Evolutionary conservation across 2,329 filamentous ascomycete species (phyloP), one percentile per base, ranked within the genome.

Genomic region (Penicillium sp.): DNA sequence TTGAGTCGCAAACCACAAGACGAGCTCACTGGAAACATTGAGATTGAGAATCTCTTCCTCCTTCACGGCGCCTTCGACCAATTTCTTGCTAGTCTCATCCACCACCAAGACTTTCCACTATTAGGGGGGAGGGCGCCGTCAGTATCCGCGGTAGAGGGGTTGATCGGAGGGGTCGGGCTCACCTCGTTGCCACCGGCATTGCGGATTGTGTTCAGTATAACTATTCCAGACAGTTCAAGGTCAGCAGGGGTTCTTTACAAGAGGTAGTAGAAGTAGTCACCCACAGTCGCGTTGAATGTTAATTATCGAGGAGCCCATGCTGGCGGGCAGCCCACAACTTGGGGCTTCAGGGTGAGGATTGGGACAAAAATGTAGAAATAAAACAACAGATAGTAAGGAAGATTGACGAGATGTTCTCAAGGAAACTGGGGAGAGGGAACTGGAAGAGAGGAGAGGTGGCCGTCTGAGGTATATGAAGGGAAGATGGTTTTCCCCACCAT

Each of bases 21-120:
- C 9, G 20, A 20, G 67, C 87, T 72, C 82, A 96, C 92, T 96
- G 65, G 92, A 93, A 75, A 99, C 90, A 73, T 96, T 96, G 76
- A 92, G 86, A 73, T 96, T 95, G 77, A 99, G 88, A 64, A 99
- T 95, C 69, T 97, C 91, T 84, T 99, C 93, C 79, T 97, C 89
- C 69, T 91, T 93, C 72, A 93, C 85, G 45, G 90, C 89, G 80
- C 93, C 96, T 76, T 96, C 88, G 67, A 99, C 83, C 66, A 99
- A 84, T 74, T 89, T 92, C 73, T 88, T 87, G 72, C 90, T 92
- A 55, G 81, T 82, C 65, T 90, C 87, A 77, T 99, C 94, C 68
- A 97, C 81, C 51, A 99, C 88, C 65, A 99, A 80, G 64, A 97
- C 90, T 84, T 97, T 99, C 94, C 94, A 99, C 92, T 97, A 64